phyloP scores from a whole-genome alignment of 495 filamentous ascomycete species.

The Jackrogersella multiformis region DNA sequence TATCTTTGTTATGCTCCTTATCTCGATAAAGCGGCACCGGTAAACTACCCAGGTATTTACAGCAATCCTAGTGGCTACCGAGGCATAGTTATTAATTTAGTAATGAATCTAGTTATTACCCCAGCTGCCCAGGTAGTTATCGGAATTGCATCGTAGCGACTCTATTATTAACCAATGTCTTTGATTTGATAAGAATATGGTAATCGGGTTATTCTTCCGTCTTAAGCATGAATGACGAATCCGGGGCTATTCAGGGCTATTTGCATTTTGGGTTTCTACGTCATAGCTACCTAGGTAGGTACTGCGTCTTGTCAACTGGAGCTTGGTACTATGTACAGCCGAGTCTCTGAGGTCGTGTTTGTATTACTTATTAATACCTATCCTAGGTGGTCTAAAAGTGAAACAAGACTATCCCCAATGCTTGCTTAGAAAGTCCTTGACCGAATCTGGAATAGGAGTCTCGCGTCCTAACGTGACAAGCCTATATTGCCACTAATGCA shows the following conservation, averaged over 20 bases:
- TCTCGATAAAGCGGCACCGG: background rate
- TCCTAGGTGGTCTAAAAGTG: background rate
- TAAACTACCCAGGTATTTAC: background rate
- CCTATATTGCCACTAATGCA: slow-evolving; percentile 7
- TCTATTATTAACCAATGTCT: background rate
- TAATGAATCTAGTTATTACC: too few species aligned
- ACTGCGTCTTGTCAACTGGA: background rate
- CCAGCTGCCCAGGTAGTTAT: too few species aligned
- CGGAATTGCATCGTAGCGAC: too few species aligned
- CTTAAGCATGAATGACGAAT: background rate
- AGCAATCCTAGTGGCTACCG: background rate
- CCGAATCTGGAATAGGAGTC: slow-evolving; percentile 1
- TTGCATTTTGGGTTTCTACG: background rate
- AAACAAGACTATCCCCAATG: background rate
- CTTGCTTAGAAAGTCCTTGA: background rate
- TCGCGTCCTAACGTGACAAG: background rate
- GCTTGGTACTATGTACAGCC: background rate
- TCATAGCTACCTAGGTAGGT: background rate
- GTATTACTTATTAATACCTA: background rate
- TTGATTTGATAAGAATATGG: background rate
- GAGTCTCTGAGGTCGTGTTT: background rate
- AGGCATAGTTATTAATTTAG: too few species aligned
- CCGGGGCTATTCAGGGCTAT: background rate
- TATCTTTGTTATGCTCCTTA: background rate
- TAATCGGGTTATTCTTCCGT: background rate